Conservation (phyloP, 2,329 filamentous ascomycete genomes). For the Hymenotorrendiella dingleyae region DNA sequence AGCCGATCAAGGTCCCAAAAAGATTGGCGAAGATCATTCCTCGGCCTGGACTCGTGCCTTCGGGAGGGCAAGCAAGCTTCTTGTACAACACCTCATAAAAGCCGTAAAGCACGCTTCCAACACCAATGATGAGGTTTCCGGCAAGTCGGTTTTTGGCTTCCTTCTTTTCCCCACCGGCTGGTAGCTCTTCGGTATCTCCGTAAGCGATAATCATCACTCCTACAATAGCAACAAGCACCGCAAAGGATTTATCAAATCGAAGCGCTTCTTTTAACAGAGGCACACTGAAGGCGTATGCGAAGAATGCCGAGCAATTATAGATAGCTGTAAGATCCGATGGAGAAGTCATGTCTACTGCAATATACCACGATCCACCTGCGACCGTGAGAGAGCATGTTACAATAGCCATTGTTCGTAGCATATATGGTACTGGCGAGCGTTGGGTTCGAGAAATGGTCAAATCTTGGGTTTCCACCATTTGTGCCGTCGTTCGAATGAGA, state of each 20-base stretch:
- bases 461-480: slow-evolving; percentile 81
- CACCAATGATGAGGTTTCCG: slow-evolving; percentile 87
- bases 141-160: slow-evolving; percentile 63
- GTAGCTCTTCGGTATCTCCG: slow-evolving; percentile 61
- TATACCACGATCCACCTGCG: slow-evolving; percentile 90
- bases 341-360: slow-evolving; percentile 89
- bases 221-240: slow-evolving; percentile 78
- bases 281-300: slow-evolving; percentile 95
- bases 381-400: slow-evolving; percentile 83
- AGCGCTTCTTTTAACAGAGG: slow-evolving; percentile 81
- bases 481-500: slow-evolving; percentile 58
- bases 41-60: slow-evolving; percentile 76
- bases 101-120: slow-evolving; percentile 87
- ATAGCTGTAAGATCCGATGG: slow-evolving; percentile 93
- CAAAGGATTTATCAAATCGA: slow-evolving; percentile 75
- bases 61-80: slow-evolving; percentile 83
- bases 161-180: slow-evolving; percentile 39
- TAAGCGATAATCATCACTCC: slow-evolving; percentile 96
- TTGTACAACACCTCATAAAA: slow-evolving; percentile 98
- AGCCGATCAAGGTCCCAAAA: slow-evolving; percentile 80
- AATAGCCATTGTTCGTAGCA: slow-evolving; percentile 71
- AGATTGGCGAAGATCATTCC: slow-evolving; percentile 94
- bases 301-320: slow-evolving; percentile 98
- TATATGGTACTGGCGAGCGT: slow-evolving; percentile 60
- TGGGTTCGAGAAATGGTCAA: slow-evolving; percentile 55